A percentile compares a stretch with the other conserved stretches of the same genome.
Evolutionary conservation across 257 asterid species (phyloP).

Genomic region (Solanum chmielewskii): DNA sequence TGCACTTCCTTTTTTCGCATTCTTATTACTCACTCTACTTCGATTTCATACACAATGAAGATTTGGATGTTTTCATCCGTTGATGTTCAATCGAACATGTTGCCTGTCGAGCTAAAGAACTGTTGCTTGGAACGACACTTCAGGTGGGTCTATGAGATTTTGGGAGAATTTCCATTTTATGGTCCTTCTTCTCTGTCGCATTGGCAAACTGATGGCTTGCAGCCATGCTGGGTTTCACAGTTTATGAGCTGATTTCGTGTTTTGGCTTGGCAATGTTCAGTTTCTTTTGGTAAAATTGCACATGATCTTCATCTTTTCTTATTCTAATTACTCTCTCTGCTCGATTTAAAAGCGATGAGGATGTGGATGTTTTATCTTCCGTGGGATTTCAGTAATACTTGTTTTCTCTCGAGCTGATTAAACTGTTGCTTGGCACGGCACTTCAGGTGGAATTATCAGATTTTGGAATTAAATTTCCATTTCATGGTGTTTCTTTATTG

Average conservation of each 20-base stretch:
- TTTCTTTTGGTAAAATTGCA: background rate
- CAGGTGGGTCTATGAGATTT: background rate
- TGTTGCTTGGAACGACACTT: background rate
- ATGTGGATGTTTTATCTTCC: background rate
- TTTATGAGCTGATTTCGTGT: background rate
- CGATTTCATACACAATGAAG: background rate
- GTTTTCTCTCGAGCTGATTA: background rate
- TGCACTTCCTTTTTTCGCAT: too few relatives aligned
- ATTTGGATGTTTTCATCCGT: background rate
- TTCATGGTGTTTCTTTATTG: background rate
- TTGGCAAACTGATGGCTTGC: background rate
- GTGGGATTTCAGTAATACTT: background rate
- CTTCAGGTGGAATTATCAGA: background rate
- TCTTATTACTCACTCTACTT: background rate
- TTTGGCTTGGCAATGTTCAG: background rate
- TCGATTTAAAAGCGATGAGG: background rate
- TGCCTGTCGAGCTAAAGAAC: background rate
- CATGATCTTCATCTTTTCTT: background rate
- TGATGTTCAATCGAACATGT: background rate
- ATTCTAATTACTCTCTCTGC: background rate
- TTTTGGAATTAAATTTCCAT: background rate
- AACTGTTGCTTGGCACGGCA: background rate
- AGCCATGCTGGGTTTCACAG: background rate
- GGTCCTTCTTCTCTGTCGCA: background rate
- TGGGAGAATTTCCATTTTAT: background rate